A percentile compares a stretch with the other conserved stretches of the same genome.
Conservation (phyloP, 163 green algal genomes). For the Coccomyxa subellipsoidea region DNA sequence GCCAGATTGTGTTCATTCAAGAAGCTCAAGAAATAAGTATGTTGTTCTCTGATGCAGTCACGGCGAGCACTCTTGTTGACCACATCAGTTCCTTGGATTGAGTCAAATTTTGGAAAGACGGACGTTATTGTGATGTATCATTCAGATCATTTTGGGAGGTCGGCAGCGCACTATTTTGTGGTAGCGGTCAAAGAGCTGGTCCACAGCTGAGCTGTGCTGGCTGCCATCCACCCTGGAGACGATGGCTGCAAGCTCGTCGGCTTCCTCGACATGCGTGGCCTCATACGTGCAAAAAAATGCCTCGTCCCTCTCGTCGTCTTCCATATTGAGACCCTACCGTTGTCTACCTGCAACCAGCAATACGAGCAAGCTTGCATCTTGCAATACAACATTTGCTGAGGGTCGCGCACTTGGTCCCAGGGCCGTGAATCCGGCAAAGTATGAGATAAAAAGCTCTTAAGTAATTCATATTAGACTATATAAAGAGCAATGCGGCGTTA, state of each 20-base stretch:
- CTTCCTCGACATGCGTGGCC: slow-evolving; percentile 9
- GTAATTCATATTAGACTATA: too few relatives aligned
- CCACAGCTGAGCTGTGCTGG: background rate
- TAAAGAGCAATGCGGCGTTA: too few relatives aligned
- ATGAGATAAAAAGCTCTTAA: background rate
- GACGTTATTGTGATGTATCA: too few relatives aligned
- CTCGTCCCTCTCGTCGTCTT: background rate
- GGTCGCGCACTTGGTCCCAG: too few relatives aligned
- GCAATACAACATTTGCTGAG: slow-evolving; percentile 1
- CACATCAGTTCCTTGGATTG: too few relatives aligned
- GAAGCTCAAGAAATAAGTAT: too few relatives aligned
- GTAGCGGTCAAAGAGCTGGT: background rate
- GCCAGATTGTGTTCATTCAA: too few relatives aligned
- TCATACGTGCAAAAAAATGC: background rate
- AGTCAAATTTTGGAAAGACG: too few relatives aligned
- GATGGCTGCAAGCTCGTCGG: background rate
- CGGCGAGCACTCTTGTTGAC: background rate
- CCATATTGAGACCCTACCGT: background rate
- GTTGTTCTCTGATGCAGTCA: background rate
- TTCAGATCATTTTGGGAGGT: background rate
- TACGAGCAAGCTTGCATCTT: background rate
- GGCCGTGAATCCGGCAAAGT: too few relatives aligned
- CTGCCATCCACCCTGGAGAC: background rate
- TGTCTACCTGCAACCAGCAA: background rate
- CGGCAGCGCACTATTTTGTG: background rate